Percentiles rank a stretch among this genome's conserved stretches.
These are phyloP conservation scores for Exobasidium cylindrosporum DNA, from an alignment of 1,284 basidiomycete genomes.

Conservation along the genomic window DNA sequence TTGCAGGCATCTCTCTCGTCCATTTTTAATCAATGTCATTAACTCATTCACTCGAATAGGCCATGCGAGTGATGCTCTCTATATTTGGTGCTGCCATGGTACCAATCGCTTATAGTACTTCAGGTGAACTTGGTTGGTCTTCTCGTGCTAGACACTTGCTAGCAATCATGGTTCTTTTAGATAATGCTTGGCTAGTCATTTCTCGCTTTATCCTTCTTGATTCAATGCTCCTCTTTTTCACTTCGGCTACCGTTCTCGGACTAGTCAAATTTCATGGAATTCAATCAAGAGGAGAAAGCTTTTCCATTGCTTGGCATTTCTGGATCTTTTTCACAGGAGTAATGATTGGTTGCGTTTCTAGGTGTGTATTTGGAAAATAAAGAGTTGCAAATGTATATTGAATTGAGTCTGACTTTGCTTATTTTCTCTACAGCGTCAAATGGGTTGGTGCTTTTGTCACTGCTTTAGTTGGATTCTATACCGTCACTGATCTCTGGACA, in stretches of 20 bases:
- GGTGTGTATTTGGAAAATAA: too few relatives aligned
- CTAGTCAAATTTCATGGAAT: constrained; percentile 95
- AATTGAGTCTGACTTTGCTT: too few relatives aligned
- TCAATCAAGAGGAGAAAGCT: constrained; percentile 85
- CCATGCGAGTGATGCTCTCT: constrained; percentile 92
- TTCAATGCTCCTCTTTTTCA: constrained; percentile 97
- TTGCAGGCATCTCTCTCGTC: neutral
- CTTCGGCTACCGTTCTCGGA: constrained; percentile 91
- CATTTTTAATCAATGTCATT: too few relatives aligned
- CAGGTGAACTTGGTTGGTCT: constrained; percentile 90
- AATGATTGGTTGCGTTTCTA: constrained; percentile 91
- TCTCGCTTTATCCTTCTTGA: constrained; percentile 95
- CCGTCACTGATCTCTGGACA: constrained; percentile 95
- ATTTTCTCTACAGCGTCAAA: too few relatives aligned
- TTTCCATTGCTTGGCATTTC: constrained; percentile 92
- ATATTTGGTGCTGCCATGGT: constrained; percentile 93
- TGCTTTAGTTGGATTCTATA: constrained; percentile 89
- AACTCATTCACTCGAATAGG: constrained; percentile 81
- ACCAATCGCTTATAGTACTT: constrained; percentile 91
- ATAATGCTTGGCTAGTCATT: constrained; percentile 93
- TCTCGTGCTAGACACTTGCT: constrained; percentile 84
- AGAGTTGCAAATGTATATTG: too few relatives aligned
- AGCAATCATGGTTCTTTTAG: constrained; percentile 89
- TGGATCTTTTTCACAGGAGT: constrained; percentile 87
- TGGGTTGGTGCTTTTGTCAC: constrained; percentile 95